Conservation (phyloP, 768 basidiomycete species). For the Suillus paluster region DNA sequence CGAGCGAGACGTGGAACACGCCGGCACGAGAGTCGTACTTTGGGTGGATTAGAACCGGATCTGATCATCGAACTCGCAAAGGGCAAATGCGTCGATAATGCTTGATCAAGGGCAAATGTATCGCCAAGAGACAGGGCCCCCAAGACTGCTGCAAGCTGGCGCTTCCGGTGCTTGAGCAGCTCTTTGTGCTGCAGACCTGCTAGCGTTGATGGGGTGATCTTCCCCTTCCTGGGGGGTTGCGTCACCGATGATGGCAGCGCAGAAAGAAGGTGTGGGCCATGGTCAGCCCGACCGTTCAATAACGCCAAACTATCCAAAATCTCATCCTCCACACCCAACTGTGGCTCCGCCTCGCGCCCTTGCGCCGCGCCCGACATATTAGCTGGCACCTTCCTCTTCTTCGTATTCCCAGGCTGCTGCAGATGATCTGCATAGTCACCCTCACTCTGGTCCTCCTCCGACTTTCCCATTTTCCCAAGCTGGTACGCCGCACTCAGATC, state of each 20-base stretch:
- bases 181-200: conserved; percentile 81
- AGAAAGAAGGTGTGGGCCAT: conserved; percentile 25
- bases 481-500: conserved; percentile 32
- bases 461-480: conserved; percentile 32
- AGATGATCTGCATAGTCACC: conserved; percentile 71
- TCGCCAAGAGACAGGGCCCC: conserved; percentile 70
- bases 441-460: conserved; percentile 59
- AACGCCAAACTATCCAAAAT: conserved; percentile 29
- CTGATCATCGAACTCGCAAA: conserved; percentile 42
- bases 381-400: conserved; percentile 86
- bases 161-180: conserved; percentile 65
- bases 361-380: conserved; percentile 49
- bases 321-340: conserved; percentile 50
- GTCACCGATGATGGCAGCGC: conserved; percentile 23
- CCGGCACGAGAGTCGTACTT: conserved; percentile 61
- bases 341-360: conserved; percentile 47
- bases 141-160: conserved; percentile 72
- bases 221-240: conserved; percentile 40
- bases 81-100: conserved; percentile 54
- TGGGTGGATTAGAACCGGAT: conserved; percentile 32
- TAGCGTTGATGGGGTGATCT: conserved; percentile 61
- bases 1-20: conserved; percentile 55
- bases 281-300: conserved; percentile 29
- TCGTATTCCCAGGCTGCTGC: conserved; percentile 81
- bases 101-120: conserved; percentile 78